Evolutionary conservation across 1,284 basidiomycete species (phyloP), one percentile per base, ranked within the genome.

Genomic region (Melampsora larici-populina): DNA sequence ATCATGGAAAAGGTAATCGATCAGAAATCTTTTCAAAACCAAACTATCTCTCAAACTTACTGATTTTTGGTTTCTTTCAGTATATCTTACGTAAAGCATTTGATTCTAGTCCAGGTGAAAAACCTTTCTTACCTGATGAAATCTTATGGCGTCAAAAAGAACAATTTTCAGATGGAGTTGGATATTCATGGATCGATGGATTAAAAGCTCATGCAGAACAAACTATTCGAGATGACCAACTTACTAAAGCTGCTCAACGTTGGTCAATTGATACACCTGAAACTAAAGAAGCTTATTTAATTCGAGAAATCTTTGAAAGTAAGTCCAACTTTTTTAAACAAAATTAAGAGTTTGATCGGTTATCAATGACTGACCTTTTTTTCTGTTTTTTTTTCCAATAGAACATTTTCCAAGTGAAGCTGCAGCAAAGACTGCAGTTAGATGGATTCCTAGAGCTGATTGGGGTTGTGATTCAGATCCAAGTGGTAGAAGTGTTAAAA

Each of bases 91-190:
- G 96, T 79, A 99, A 97, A 86, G 96, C 96, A 1, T 99, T 99
- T 85, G 97, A 99, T 84, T 89, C 89, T 80, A 85, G 92, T 1
- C 91, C 92, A 3, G 91, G 91, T 79, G 91, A 91, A 81, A 93
- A 80, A 55, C 90, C 94, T 4, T 99, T 98, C 86, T 89, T 99
- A 73, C 97, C 97, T 26, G 89, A 89, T 79, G 92, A 91, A 48
- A 98, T 99, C 81, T 88, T 99, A 58, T 99, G 97, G 97, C 89
- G 97, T 79, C 97, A 99, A 85, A 99, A 99, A 85, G 97, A 99
- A 85, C 95, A 98, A 83, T 99, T 99, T 87, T 97, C 94, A 15
- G 97, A 99, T 84, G 97, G 97, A 79, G 97, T 99, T 78, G 97
- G 97, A 36, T 99, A 99, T 86, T 97, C 93, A 64, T 99, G 97